Evolutionary conservation across 2,329 filamentous ascomycete species (phyloP), one percentile per base, ranked within the genome.

Genomic region (Colletotrichum higginsianum): DNA sequence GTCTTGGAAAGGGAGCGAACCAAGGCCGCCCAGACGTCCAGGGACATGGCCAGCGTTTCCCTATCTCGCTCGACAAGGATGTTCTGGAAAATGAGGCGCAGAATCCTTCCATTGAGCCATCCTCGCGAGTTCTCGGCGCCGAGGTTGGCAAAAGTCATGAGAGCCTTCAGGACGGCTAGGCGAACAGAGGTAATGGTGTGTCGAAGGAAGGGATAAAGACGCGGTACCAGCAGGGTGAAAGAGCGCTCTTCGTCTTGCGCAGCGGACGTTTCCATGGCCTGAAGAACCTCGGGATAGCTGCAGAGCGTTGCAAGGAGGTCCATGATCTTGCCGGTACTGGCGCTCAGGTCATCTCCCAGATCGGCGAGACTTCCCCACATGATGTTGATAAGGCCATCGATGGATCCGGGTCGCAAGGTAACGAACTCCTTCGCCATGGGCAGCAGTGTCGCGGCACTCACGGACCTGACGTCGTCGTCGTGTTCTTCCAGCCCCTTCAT

Each of bases 251-350:
- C 89, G 77, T 98, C 93, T 77, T 93, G 88, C 9, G 91, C 90
- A 9, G 96, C 96, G 67, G 97, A 98, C 40, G 86, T 85, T 82
- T 97, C 97, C 96, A 99, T 99, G 16, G 96, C 93, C 72, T 96
- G 91, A 42, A 99, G 84, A 9, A 98, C 96, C 83, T 98, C 90
- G 0, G 94, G 94, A 84, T 98, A 99, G 74, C 95, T 93, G 84
- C 96, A 99, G 2, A 99, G 90, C 72, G 96, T 98, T 16, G 97
- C 96, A 21, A 99, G 87, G 50, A 99, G 89, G 80, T 99, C 97
- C 97, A 99, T 99, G 66, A 99, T 97, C 67, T 95, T 97, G 58
- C 96, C 96, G 12, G 97, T 99, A 80, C 96, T 98, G 4, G 96
- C 96, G 80, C 95, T 98, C 21, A 99, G 87, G 79, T 99, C 96